Conservation (phyloP, 2,329 filamentous ascomycete genomes). For the Cladosporium halotolerans region DNA sequence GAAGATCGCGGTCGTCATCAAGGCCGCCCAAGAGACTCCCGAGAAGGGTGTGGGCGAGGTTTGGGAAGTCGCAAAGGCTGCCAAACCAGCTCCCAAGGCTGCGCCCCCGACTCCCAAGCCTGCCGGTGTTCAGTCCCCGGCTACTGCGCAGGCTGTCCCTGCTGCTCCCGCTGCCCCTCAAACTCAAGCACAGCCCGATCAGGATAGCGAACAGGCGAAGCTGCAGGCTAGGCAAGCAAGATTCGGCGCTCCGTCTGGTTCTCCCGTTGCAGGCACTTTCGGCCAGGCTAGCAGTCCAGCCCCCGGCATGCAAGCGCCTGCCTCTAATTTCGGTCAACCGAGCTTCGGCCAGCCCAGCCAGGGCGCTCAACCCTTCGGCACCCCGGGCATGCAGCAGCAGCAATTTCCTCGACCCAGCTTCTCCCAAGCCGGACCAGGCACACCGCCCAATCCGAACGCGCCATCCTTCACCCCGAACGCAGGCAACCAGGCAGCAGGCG, state of each 20-base stretch:
- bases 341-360: constrained; percentile 9
- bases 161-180: neutral
- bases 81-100: constrained; percentile 30
- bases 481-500: constrained; percentile 11
- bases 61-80: constrained; percentile 70
- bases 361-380: neutral
- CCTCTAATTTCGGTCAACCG: constrained; percentile 17
- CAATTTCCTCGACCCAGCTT: constrained; percentile 9
- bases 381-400: neutral
- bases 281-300: constrained; percentile 16
- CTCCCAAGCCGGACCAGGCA: constrained; percentile 1
- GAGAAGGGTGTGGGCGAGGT: constrained; percentile 78
- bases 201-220: constrained; percentile 17
- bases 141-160: constrained; percentile 4
- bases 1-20: constrained; percentile 72
- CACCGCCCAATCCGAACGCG: constrained; percentile 18
- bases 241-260: constrained; percentile 17
- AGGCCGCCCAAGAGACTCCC: constrained; percentile 78
- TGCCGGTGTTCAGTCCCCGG: constrained; percentile 3
- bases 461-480: constrained; percentile 12
- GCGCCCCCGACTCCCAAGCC: constrained; percentile 15
- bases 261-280: constrained; percentile 13
- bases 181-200: constrained; percentile 3
- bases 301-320: neutral
- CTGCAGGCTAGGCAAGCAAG: constrained; percentile 21